Conservation (phyloP, 2,329 filamentous ascomycete genomes). For the Calcarisporium arbuscula region DNA sequence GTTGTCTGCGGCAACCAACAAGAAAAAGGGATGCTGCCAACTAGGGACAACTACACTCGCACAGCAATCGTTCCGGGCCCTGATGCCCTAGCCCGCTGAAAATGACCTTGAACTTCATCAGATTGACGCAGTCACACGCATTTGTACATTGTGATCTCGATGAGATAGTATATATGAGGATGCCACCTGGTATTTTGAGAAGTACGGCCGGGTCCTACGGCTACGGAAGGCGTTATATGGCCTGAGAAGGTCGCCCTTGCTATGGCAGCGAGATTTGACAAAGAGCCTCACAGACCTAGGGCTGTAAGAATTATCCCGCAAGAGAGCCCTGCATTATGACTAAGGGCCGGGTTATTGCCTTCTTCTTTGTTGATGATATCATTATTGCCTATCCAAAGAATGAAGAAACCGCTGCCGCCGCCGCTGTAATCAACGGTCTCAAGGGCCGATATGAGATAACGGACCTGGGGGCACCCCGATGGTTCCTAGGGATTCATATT, state of each 20-base stretch:
- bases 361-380: background rate
- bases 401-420: background rate
- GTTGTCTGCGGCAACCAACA: conserved; percentile 1
- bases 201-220: background rate
- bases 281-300: too few species aligned
- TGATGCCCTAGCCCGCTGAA: background rate
- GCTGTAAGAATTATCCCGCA: too few species aligned
- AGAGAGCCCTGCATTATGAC: too few species aligned
- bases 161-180: background rate
- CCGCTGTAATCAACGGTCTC: background rate
- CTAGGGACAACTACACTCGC: background rate
- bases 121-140: background rate
- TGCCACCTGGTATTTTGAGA: background rate
- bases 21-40: background rate
- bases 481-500: background rate
- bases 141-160: background rate
- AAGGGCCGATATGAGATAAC: background rate
- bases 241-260: too few species aligned
- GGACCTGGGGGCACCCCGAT: background rate
- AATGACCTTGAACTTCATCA: background rate
- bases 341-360: too few species aligned
- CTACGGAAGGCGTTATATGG: background rate
- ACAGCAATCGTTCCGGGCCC: background rate
- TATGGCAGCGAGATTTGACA: too few species aligned
- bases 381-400: background rate